Evolutionary conservation across 2,329 filamentous ascomycete species (phyloP), one percentile per base, ranked within the genome.

Genomic region (Talaromyces sp.): DNA sequence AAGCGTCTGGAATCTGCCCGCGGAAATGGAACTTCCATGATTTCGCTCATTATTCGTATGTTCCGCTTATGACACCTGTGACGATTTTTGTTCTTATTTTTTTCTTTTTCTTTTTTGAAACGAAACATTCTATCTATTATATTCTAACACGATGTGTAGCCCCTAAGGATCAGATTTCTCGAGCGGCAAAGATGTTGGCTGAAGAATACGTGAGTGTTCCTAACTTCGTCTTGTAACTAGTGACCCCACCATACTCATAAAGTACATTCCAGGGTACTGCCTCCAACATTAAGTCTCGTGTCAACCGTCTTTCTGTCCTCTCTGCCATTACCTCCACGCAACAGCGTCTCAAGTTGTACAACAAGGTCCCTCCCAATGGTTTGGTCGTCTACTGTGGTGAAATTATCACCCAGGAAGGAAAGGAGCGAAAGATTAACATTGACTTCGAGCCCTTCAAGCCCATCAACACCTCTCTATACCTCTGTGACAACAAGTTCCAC

Each of bases 361-460:
- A 92, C 79, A 97, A 97, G 79, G 94, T 99, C 52, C 94, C 95
- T 29, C 91, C 94, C 45, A 99, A 99, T 77, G 94, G 94, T 55
- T 82, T 99, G 63, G 94, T 99, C 62, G 89, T 99, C 65, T 99
- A 99, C 84, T 99, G 94, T 76, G 94, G 94, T 87, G 94, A 99
- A 97, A 97, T 99, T 75, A 88, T 99, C 81, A 99, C 94, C 51
- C 88, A 87, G 27, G 94, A 99, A 81, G 94, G 94, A 77, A 99
- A 99, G 79, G 94, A 99, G 80, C 85, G 94, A 71, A 99, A 97
- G 83, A 95, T 99, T 81, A 99, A 99, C 78, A 99, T 99, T 74
- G 95, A 99, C 74, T 99, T 99, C 75, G 94, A 99, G 79, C 94
- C 94, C 29, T 99, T 99, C 84, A 99, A 99, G 83, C 94, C 94